Conservation (phyloP, 2,329 filamentous ascomycete species). For the Aspergillus jensenii region DNA sequence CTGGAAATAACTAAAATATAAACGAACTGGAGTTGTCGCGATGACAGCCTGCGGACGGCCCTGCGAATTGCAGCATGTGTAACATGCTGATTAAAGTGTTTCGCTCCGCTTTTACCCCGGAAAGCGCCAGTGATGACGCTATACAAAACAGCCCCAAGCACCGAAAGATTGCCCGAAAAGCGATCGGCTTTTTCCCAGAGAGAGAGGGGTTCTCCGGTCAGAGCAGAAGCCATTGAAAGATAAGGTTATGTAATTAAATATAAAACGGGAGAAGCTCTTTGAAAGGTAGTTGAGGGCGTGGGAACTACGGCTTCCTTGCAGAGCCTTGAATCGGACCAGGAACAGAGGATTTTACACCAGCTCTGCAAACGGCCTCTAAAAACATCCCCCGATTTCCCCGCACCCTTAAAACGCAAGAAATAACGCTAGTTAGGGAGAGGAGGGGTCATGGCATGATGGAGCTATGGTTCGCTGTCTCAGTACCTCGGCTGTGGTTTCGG, state of each 20-base stretch:
- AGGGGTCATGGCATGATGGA: background rate
- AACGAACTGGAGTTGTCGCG: conserved; percentile 35
- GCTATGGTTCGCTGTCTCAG: background rate
- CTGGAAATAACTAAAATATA: background rate
- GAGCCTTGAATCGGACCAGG: background rate
- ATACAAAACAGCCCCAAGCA: conserved; percentile 28
- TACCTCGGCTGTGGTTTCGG: background rate
- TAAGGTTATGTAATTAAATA: background rate
- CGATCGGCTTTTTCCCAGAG: conserved; percentile 37
- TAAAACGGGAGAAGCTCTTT: background rate
- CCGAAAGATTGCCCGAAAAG: conserved; percentile 24
- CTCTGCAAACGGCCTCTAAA: background rate
- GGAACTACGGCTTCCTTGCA: background rate
- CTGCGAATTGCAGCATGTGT: conserved; percentile 31
- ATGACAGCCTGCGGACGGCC: conserved; percentile 21
- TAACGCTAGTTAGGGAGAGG: background rate
- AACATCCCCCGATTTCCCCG: background rate
- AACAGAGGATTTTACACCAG: background rate
- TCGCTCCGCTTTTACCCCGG: conserved; percentile 38
- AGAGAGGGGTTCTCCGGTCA: conserved; percentile 23
- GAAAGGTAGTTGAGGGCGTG: background rate
- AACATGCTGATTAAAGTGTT: conserved; percentile 37
- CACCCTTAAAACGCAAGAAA: background rate
- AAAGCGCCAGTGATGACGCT: conserved; percentile 38
- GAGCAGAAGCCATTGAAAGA: conserved; percentile 14